Evolutionary conservation across 2,329 filamentous ascomycete genomes (phyloP).

Genomic region (Trichoderma koningiopsis): DNA sequence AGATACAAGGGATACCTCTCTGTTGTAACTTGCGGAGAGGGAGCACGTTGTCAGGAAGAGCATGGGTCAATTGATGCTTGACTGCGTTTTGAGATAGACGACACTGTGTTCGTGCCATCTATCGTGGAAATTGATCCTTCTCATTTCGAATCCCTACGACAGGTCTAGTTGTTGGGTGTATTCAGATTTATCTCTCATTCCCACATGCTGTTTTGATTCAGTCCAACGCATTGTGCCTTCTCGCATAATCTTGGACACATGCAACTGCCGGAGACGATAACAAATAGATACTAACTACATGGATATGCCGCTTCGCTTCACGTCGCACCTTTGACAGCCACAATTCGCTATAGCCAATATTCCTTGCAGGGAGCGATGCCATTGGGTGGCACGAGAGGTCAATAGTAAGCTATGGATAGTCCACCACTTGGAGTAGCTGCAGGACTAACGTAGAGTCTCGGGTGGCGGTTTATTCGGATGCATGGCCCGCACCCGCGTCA

Average conservation of each 20-base stretch:
- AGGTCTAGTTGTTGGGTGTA: background rate
- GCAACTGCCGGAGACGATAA: background rate
- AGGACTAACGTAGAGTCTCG: constrained; percentile 7
- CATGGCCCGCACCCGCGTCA: constrained; percentile 4
- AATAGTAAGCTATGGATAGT: background rate
- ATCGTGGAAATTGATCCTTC: background rate
- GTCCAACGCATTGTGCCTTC: background rate
- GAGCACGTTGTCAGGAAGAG: background rate
- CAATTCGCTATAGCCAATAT: constrained; percentile 9
- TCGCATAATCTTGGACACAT: background rate
- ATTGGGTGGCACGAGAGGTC: background rate
- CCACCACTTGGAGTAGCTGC: background rate
- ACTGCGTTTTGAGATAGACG: background rate
- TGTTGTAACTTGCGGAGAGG: constrained; percentile 5
- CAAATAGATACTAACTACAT: background rate
- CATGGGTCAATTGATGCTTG: background rate
- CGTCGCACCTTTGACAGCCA: constrained; percentile 23
- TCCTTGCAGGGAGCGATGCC: background rate
- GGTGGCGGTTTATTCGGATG: constrained; percentile 1
- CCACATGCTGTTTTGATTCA: background rate
- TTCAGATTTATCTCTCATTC: background rate
- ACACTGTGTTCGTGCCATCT: background rate
- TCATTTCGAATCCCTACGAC: background rate
- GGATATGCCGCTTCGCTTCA: background rate
- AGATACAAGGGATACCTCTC: background rate